phyloP scores from a whole-genome alignment of 345 rosid genomes.

The Theobroma cacao region DNA sequence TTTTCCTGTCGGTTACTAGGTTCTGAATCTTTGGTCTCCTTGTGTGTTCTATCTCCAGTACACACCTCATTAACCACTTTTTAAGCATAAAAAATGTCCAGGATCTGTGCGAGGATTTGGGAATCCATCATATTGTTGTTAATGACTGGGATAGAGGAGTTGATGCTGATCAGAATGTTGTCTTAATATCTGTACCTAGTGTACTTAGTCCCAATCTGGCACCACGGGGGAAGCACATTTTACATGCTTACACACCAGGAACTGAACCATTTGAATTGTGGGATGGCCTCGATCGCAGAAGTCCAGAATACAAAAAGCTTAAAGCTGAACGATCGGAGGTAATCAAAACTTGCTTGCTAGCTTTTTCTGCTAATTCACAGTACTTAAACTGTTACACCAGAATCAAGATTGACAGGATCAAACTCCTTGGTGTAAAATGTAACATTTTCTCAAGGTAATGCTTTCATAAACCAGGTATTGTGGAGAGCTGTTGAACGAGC shows the following conservation, averaged over 20 bases:
- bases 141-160: constrained; percentile 90
- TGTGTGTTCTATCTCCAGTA: background rate
- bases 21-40: background rate
- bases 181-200: constrained; percentile 79
- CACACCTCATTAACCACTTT: background rate
- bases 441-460: background rate
- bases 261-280: constrained; percentile 79
- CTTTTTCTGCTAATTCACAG: background rate
- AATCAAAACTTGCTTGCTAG: background rate
- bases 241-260: constrained; percentile 87
- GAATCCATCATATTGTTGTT: constrained; percentile 91
- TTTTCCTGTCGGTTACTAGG: background rate
- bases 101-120: constrained; percentile 71
- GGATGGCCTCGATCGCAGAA: constrained; percentile 80
- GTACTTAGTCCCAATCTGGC: constrained; percentile 79
- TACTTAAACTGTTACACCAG: background rate
- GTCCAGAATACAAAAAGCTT: constrained; percentile 69
- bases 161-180: constrained; percentile 91
- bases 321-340: constrained; percentile 91
- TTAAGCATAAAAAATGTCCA: constrained; percentile 22
- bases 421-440: background rate
- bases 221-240: constrained; percentile 78
- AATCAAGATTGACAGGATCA: background rate
- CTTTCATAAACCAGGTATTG: constrained; percentile 52
- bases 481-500: constrained; percentile 90